Conservation (phyloP, 2,329 filamentous ascomycete genomes). For the Sporothrix euskadiensis region DNA sequence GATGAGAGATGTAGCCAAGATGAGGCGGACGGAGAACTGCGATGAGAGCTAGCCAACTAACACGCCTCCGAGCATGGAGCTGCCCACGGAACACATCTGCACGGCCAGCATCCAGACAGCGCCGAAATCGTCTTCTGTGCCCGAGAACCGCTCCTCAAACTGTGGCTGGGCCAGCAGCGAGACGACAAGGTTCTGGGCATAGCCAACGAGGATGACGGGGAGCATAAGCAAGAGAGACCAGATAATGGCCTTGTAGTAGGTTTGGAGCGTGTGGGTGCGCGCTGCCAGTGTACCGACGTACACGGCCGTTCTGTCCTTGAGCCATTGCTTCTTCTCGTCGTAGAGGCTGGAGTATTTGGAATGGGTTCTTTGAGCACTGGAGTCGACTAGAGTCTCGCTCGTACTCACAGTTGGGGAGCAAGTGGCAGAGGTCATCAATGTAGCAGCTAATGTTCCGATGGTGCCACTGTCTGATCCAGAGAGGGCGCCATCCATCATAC, state of each 20-base stretch:
- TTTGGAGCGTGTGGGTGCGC: neutral
- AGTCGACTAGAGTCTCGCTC: neutral
- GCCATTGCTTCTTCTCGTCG: slow-evolving; percentile 13
- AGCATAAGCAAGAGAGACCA: slow-evolving; percentile 33
- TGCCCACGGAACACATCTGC: slow-evolving; percentile 33
- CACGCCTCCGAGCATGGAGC: slow-evolving; percentile 32
- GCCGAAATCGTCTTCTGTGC: slow-evolving; percentile 27
- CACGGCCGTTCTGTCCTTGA: neutral
- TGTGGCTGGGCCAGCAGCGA: slow-evolving; percentile 35
- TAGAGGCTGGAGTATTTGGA: neutral
- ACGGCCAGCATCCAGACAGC: slow-evolving; percentile 33
- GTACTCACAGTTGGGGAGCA: neutral
- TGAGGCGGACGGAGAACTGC: slow-evolving; percentile 23
- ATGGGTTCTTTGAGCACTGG: neutral
- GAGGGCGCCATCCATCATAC: slow-evolving; percentile 9
- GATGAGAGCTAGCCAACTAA: slow-evolving; percentile 33
- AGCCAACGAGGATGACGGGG: slow-evolving; percentile 34
- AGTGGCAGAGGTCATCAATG: neutral
- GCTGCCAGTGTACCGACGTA: neutral
- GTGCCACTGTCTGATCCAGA: neutral
- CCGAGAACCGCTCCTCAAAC: slow-evolving; percentile 37
- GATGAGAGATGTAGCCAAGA: slow-evolving; percentile 28
- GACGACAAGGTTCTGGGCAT: slow-evolving; percentile 33
- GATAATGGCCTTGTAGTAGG: slow-evolving; percentile 29
- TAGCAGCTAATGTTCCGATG: neutral